These are phyloP conservation scores for Lathyrus sativus DNA, from an alignment of 306 rosid species.

Conservation along the genomic window DNA sequence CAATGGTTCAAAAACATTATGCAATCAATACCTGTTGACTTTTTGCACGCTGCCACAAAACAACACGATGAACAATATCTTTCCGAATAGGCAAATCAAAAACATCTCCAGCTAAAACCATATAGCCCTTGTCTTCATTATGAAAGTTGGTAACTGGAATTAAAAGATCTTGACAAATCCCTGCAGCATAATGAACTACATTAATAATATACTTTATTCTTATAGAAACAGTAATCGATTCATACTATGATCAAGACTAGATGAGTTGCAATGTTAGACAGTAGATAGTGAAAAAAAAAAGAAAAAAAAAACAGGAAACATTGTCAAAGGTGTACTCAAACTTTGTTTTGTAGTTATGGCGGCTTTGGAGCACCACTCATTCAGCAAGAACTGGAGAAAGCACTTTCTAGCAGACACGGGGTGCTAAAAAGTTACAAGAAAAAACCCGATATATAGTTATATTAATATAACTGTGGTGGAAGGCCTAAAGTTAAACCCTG, in stretches of 20 bases:
- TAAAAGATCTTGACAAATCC: conserved; percentile 76
- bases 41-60: conserved; percentile 92
- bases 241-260: conserved; percentile 6
- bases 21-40: conserved; percentile 70
- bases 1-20: conserved; percentile 35
- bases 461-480: conserved; percentile 7
- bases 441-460: background rate
- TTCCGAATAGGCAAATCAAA: conserved; percentile 89
- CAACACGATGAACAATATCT: conserved; percentile 88
- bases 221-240: conserved; percentile 23
- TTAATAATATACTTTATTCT: conserved; percentile 30
- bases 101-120: conserved; percentile 92
- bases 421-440: background rate
- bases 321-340: conserved; percentile 22
- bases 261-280: conserved; percentile 19
- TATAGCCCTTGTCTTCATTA: conserved; percentile 81
- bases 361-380: background rate
- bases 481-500: conserved; percentile 20
- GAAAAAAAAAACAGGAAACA: background rate
- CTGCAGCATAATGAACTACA: conserved; percentile 47
- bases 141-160: conserved; percentile 88
- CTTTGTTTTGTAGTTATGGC: background rate
- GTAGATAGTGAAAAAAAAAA: background rate
- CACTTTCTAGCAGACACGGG: conserved; percentile 2
- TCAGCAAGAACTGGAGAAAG: conserved; percentile 28